Evolutionary conservation across 441 rosid species (phyloP).

Genomic region (Codiaeum variegatum): DNA sequence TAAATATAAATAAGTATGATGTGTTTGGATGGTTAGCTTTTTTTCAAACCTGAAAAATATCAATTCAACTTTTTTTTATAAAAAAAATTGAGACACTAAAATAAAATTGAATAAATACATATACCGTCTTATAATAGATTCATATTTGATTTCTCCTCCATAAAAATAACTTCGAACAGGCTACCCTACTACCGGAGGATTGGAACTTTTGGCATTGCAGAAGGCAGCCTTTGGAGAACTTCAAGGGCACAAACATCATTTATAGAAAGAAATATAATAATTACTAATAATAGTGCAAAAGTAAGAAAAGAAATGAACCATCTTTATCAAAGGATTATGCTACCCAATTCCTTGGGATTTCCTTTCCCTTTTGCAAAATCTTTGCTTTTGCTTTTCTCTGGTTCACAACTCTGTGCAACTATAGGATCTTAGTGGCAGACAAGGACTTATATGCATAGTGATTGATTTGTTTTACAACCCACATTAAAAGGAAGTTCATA

Average conservation of each 20-base stretch:
- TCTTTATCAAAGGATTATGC: slow-evolving; percentile 22
- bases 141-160: no score
- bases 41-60: no score
- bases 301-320: slow-evolving; percentile 16
- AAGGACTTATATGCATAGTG: slow-evolving; percentile 12
- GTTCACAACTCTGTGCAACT: not conserved
- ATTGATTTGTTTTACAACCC: slow-evolving; percentile 1
- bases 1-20: no score
- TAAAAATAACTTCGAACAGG: no score
- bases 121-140: no score
- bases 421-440: slow-evolving; percentile 28
- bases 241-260: not conserved
- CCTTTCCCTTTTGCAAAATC: slow-evolving; percentile 11
- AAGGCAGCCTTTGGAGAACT: slow-evolving; percentile 6
- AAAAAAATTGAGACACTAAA: no score
- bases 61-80: no score
- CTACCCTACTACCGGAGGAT: no score
- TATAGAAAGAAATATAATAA: not conserved
- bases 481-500: not conserved
- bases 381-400: slow-evolving; percentile 11
- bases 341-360: slow-evolving; percentile 11
- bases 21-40: no score
- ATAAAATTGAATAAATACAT: no score
- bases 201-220: slow-evolving; percentile 18
- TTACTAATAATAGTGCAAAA: not conserved